These are phyloP conservation scores for Phytophthora multivora DNA, from an alignment of 352 stramenopile genomes.

Conservation along the genomic window DNA sequence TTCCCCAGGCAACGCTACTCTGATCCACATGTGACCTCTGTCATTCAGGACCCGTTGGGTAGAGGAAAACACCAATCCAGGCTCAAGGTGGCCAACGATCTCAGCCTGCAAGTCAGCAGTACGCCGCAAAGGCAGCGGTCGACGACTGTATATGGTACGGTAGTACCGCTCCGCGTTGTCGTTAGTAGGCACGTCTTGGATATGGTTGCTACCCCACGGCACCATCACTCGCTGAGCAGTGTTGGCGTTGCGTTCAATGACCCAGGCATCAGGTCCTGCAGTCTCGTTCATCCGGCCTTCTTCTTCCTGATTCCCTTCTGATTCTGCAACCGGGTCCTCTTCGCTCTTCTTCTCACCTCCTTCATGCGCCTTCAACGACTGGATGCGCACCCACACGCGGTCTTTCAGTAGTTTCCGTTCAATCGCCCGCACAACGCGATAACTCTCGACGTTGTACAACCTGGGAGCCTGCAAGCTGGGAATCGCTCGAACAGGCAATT, in stretches of 20 bases:
- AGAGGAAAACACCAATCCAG: constrained; percentile 60
- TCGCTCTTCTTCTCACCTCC: constrained; percentile 22
- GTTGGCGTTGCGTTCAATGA: constrained; percentile 80
- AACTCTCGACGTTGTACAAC: constrained; percentile 56
- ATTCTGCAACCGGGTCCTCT: constrained; percentile 13
- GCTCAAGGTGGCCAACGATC: constrained; percentile 58
- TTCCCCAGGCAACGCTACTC: constrained; percentile 42
- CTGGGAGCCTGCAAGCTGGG: constrained; percentile 66
- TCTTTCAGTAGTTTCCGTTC: constrained; percentile 80
- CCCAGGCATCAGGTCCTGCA: constrained; percentile 51
- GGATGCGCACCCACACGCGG: constrained; percentile 69
- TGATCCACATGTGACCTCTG: constrained; percentile 70
- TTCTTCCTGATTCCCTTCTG: constrained; percentile 25
- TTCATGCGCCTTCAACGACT: constrained; percentile 18
- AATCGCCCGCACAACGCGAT: constrained; percentile 56
- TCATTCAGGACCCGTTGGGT: constrained; percentile 57
- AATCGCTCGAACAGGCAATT: constrained; percentile 64
- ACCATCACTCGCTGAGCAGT: constrained; percentile 65
- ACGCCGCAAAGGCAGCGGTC: constrained; percentile 57
- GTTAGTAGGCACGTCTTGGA: constrained; percentile 32
- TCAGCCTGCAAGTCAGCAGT: constrained; percentile 50
- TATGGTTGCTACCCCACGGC: constrained; percentile 50
- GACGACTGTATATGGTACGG: constrained; percentile 66
- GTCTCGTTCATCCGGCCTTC: constrained; percentile 3
- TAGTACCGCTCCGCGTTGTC: constrained; percentile 70